Evolutionary conservation across 352 stramenopile species (phyloP).

Genomic region (Phytophthora ohioensis): DNA sequence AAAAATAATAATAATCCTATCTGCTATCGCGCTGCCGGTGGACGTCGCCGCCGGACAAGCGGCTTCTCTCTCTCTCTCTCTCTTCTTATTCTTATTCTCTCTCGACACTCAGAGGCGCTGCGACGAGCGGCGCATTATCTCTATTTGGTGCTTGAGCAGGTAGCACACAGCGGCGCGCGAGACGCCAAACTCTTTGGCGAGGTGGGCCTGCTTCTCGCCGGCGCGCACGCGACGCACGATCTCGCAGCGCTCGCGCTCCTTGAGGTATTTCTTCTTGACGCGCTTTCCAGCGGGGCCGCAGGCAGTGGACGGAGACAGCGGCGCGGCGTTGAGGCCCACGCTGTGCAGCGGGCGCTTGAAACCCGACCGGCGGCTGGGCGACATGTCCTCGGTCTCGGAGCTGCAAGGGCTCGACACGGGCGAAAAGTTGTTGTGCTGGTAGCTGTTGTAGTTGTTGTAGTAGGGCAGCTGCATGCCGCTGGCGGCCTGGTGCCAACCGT

Average conservation of each 20-base stretch:
- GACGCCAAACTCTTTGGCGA: conserved; percentile 75
- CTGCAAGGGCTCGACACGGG: conserved; percentile 27
- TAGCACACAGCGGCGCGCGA: conserved; percentile 72
- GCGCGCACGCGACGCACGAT: conserved; percentile 67
- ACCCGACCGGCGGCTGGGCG: conserved; percentile 16
- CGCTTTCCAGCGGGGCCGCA: conserved; percentile 38
- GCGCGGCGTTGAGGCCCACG: conserved; percentile 31
- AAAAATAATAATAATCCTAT: conserved; percentile 46
- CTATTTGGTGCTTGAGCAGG: conserved; percentile 68
- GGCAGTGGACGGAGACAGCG: conserved; percentile 19
- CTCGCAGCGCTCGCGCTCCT: conserved; percentile 68
- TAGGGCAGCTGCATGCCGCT: conserved; percentile 27
- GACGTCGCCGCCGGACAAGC: background rate
- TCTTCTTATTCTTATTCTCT: too few species aligned
- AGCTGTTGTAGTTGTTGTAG: conserved; percentile 25
- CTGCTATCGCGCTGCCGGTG: conserved; percentile 11
- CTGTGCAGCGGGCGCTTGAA: conserved; percentile 35
- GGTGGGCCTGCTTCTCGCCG: conserved; percentile 67
- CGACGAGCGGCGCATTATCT: conserved; percentile 63
- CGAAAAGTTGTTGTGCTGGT: conserved; percentile 21
- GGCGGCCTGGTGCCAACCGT: conserved; percentile 29
- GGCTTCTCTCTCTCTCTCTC: background rate
- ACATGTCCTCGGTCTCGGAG: conserved; percentile 43
- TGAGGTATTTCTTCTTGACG: conserved; percentile 77
- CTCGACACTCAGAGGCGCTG: conserved; percentile 38